Evolutionary conservation across 179 eudicot genomes (phyloP).

Genomic region (Beta corolliflora): DNA sequence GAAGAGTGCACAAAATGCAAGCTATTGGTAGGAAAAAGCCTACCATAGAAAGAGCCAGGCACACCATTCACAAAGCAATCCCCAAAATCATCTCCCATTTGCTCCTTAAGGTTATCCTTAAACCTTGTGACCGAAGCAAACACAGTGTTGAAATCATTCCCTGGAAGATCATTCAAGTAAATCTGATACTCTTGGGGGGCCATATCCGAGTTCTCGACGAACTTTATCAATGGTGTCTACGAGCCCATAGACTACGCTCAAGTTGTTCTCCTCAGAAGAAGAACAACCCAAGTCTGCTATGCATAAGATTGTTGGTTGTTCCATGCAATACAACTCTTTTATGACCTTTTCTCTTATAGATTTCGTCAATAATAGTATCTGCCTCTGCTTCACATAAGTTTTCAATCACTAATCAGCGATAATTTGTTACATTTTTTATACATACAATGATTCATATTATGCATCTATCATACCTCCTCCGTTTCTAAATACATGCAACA

Average conservation of each 20-base stretch:
- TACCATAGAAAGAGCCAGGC: slow-evolving; percentile 34
- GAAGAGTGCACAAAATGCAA: no score
- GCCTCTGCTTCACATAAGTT: slow-evolving; percentile 13
- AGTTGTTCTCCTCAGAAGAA: slow-evolving; percentile 20
- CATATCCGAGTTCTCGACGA: neutral
- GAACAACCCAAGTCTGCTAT: slow-evolving; percentile 39
- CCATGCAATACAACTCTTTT: slow-evolving; percentile 4
- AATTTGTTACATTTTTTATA: no score
- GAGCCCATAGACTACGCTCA: slow-evolving; percentile 25
- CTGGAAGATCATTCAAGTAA: slow-evolving; percentile 52
- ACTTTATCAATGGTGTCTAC: slow-evolving; percentile 27
- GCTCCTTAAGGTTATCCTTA: slow-evolving; percentile 24
- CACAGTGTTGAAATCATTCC: slow-evolving; percentile 59
- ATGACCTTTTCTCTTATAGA: slow-evolving; percentile 26
- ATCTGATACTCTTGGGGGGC: slow-evolving; percentile 36
- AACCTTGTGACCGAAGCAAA: slow-evolving; percentile 43
- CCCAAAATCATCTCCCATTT: slow-evolving; percentile 13
- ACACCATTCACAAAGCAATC: slow-evolving; percentile 48
- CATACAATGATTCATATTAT: no score
- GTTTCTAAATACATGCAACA: no score
- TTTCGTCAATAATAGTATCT: slow-evolving; percentile 13
- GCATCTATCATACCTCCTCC: no score
- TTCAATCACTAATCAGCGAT: neutral
- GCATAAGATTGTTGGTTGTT: slow-evolving; percentile 18
- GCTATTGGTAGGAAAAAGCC: no score